Percentiles rank a stretch among this genome's conserved stretches.
These are phyloP conservation scores for Corylus americana DNA, from an alignment of 306 rosid species.

Conservation along the genomic window DNA sequence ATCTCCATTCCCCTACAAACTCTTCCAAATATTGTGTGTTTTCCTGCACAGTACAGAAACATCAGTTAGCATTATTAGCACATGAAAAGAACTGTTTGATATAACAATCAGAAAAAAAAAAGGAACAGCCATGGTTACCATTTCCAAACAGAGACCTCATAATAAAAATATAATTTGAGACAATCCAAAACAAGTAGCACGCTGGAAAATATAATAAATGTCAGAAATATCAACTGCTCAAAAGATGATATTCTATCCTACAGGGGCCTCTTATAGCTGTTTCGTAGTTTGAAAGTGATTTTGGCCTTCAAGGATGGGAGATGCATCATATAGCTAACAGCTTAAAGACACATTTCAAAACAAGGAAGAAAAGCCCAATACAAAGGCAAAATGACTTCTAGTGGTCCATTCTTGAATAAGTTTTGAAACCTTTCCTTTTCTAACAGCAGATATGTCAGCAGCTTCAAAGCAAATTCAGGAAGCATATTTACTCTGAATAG, in stretches of 20 bases:
- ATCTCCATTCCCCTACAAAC: conserved; percentile 89
- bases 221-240: background rate
- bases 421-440: background rate
- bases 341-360: background rate
- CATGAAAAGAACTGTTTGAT: conserved; percentile 6
- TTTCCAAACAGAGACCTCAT: background rate
- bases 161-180: background rate
- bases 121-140: conserved; percentile 1
- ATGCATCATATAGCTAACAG: background rate
- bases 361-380: background rate
- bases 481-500: background rate
- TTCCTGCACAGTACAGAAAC: conserved; percentile 60
- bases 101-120: conserved; percentile 15
- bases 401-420: background rate
- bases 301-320: background rate
- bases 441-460: background rate
- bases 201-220: background rate
- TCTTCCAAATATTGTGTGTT: conserved; percentile 96
- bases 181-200: background rate
- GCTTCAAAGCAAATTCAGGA: background rate
- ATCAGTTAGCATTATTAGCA: conserved; percentile 19
- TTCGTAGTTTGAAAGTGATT: background rate
- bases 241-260: background rate
- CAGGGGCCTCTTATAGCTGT: background rate
- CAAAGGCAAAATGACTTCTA: background rate